These are phyloP conservation scores for Thelephora ganbajun DNA, from an alignment of 768 basidiomycete species.

Conservation along the genomic window DNA sequence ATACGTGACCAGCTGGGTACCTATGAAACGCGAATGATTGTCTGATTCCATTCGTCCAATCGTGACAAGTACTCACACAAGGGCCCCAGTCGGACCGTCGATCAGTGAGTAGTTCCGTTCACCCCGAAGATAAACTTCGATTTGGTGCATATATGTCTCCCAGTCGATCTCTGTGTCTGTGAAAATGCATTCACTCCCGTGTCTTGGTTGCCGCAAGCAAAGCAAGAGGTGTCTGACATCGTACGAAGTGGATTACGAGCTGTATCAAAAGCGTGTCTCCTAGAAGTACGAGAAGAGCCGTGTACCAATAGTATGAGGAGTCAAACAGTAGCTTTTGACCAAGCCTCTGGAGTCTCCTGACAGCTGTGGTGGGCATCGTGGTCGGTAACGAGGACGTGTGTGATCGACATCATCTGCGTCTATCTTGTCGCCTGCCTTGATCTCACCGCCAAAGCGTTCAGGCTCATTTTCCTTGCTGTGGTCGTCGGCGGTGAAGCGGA, in stretches of 20 bases:
- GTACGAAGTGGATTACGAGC: slow-evolving; percentile 66
- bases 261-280: slow-evolving; percentile 70
- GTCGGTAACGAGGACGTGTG: too few relatives aligned
- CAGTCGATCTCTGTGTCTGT: slow-evolving; percentile 98
- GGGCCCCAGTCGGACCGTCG: slow-evolving; percentile 80
- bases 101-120: slow-evolving; percentile 74
- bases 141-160: slow-evolving; percentile 89
- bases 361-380: too few relatives aligned
- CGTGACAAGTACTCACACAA: slow-evolving; percentile 49
- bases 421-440: too few relatives aligned
- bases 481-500: neutral
- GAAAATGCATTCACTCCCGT: slow-evolving; percentile 9
- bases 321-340: slow-evolving; percentile 29
- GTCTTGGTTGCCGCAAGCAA: slow-evolving; percentile 1
- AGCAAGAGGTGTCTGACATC: slow-evolving; percentile 45
- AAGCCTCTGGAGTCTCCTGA: too few relatives aligned
- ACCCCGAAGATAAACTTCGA: slow-evolving; percentile 63
- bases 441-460: too few relatives aligned
- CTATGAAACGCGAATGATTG: slow-evolving; percentile 24
- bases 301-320: slow-evolving; percentile 47
- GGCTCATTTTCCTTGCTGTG: too few relatives aligned
- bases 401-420: too few relatives aligned
- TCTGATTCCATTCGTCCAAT: neutral
- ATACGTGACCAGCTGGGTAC: slow-evolving; percentile 90
- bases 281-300: slow-evolving; percentile 50